Evolutionary conservation across 2,329 filamentous ascomycete genomes (phyloP), one percentile per base, ranked within the genome.

Genomic region (Lasiodiplodia theobromae): DNA sequence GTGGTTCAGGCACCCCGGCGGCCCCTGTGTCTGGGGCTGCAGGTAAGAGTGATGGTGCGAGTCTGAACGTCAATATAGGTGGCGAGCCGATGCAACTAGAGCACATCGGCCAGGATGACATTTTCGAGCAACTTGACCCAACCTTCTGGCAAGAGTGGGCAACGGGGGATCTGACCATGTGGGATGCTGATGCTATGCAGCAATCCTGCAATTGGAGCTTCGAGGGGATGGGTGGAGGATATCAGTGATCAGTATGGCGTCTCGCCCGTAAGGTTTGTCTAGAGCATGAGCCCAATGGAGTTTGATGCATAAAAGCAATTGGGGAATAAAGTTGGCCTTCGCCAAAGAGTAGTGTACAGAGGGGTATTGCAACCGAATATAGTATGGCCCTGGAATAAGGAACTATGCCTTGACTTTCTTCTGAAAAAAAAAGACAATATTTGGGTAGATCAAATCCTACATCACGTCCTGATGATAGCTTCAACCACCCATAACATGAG

Each of bases 71-170:
- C 10, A 40, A 25, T 10, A 34, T 63, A 21, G 60, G 60, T 18
- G 60, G 60, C 3, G 60, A 64, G 31, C 60, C 60, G 21, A 64
- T 64, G 60, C 60, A 64, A 31, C 38, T 64, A n/a, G 60, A 52
- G 47, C 28, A 64, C 6, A 64, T 64, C 47, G 52, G 60, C 28
- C 60, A 64, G 60, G 47, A 64, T 37, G 28, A 52, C 8, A 31
- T 64, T 3, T 64, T 64, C 31, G 44, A 64, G 4, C 60, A 64
- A 31, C 47, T 64, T 21, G 60, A 64, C 37, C 47, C 25, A 6
- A 64, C n/a, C 14, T 64, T 64, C 47, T 64, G 60, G 60, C 44
- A 64, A 14, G 60, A 52, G 23, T 64, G 60, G 60, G 60, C 60
- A 25, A 21, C 40, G 21, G 47, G 31, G 1, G 60, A 64, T 53